Base-by-base conservation (phyloP, 2,329 filamentous ascomycete genomes). In the Fusarium sp. region DNA sequence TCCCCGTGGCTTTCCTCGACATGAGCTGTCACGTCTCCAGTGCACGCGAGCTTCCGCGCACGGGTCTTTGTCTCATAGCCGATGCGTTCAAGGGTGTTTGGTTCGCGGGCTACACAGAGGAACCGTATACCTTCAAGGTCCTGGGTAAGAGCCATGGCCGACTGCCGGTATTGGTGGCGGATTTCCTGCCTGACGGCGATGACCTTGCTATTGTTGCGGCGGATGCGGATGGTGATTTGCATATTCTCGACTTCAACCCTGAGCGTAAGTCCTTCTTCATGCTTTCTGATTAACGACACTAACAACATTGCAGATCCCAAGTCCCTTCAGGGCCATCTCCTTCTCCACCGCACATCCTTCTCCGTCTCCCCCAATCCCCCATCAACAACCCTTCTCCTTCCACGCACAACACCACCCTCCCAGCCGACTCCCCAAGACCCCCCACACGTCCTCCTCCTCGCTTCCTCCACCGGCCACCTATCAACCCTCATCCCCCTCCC, bases 1-100 rank as follows among this genome's bases (percentile, higher is more conserved):
- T 98, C 1, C 96, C 96, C 0, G 95, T 99, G 5, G 96, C 96
- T 0, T 99, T 99, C 76, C 92, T 99, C 85, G 96, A 99, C 75
- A 96, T 97, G 89, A 96, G 93, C 80, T 96, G 92, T 78, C 96
- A 97, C 74, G 93, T 97, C 14, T 92, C 90, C 4, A 88, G 91
- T n/a, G 87, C 93, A 54, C 96, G 94, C 75, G 92, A 93, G 73
- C 84, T 99, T 19, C 89, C 89, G 5, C 89, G 91, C 2, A 96
- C 93, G 1, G 94, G 95, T 1, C 84, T 99, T 76, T 94, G 92
- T 74, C 84, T 97, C 13, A 89, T 97, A 81, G 92, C 92, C 0
- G 96, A 99, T 80, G 92, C 92, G 1, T 89, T 96, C 76, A 97
- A 97, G 81, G 96, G 96, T 0, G 84, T 98, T 4, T 98, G 96